A percentile compares a stretch with the other conserved stretches of the same genome.
phyloP scores from a whole-genome alignment of 164 flowering plant species.

The Dillenia suffruticosa region DNA sequence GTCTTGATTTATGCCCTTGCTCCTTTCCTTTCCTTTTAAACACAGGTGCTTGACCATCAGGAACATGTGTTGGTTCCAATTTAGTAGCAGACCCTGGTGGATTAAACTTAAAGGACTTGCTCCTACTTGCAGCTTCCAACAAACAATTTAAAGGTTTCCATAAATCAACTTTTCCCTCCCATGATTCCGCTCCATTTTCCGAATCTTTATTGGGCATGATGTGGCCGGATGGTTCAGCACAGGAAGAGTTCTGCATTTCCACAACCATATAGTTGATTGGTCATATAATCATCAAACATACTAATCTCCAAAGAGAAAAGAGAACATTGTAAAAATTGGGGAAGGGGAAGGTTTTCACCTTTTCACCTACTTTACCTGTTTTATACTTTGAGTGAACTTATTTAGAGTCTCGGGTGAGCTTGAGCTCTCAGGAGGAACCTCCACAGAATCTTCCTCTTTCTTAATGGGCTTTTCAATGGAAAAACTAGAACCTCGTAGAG shows the following conservation, averaged over 20 bases:
- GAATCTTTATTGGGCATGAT: slow-evolving; percentile 28
- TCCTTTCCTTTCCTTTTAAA: slow-evolving; percentile 48
- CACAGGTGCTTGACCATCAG: slow-evolving; percentile 19
- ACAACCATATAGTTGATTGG: background rate
- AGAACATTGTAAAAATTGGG: no score
- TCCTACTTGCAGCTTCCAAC: slow-evolving; percentile 89
- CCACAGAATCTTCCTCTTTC: slow-evolving; percentile 49
- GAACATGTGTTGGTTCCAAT: slow-evolving; percentile 26
- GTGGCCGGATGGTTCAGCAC: slow-evolving; percentile 42
- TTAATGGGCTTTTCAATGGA: slow-evolving; percentile 37
- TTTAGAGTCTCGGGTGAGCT: slow-evolving; percentile 58
- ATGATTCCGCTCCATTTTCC: slow-evolving; percentile 35
- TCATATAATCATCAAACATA: no score
- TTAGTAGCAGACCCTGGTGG: slow-evolving; percentile 40
- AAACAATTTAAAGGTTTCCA: slow-evolving; percentile 92
- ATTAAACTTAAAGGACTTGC: slow-evolving; percentile 53
- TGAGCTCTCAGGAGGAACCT: slow-evolving; percentile 47
- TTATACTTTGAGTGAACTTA: slow-evolving; percentile 39
- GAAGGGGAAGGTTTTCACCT: background rate
- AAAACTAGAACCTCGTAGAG: slow-evolving; percentile 49
- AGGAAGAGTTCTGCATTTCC: slow-evolving; percentile 46
- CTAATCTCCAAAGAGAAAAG: no score
- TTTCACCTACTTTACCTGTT: slow-evolving; percentile 44
- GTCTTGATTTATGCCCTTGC: slow-evolving; percentile 31
- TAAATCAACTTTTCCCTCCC: slow-evolving; percentile 64